Base-by-base conservation (phyloP, 495 filamentous ascomycete species). In the Cladorrhinum samala region DNA sequence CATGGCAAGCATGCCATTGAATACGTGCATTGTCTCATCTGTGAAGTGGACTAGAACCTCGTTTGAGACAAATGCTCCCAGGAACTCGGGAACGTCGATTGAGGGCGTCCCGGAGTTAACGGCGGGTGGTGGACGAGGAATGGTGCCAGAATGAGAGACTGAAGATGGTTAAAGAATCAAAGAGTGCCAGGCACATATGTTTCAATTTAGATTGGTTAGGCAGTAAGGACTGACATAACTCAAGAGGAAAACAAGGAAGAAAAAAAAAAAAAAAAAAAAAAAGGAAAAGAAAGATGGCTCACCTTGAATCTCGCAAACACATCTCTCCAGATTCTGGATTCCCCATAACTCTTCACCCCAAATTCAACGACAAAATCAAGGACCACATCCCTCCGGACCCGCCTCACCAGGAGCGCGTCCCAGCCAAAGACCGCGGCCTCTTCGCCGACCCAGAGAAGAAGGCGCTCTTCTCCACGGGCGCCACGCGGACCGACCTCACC, bases 321-420 rank as follows among this genome's bases (percentile, higher is more conserved):
- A 60, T 71, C 24, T 69, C 68, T 4, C 59, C 58, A 21, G 68
- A 71, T 54, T 71, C 68, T 1, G 67, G 67, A 18, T 71, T 69
- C 25, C 65, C 67, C 25, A 63, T 68, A 18, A 63, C 67, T 5
- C 50, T 71, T 13, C 78, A 81, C 63, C 78, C 78, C 4, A 82
- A 85, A 58, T 77, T 86, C 56, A 85, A 83, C 9, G 76, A 77
- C 47, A 79, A 76, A 51, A 77, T 81, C 55, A 69, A 56, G 33
- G 50, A 63, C 21, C 68, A 76, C 60, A 56, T 69, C 8, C 77
- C 78, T 27, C 68, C 73, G 0, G 77, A 79, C 64, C 53, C 71
- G 1, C 24, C 66, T 49, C 71, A 71, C 23, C 61, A 73, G 36
- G 61, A 70, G 45, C 54, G 76, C 13, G 43, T 52, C 13, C 77